These are phyloP conservation scores for Aspergillus carlsbadensis DNA, from an alignment of 495 filamentous ascomycete genomes.

Conservation along the genomic window DNA sequence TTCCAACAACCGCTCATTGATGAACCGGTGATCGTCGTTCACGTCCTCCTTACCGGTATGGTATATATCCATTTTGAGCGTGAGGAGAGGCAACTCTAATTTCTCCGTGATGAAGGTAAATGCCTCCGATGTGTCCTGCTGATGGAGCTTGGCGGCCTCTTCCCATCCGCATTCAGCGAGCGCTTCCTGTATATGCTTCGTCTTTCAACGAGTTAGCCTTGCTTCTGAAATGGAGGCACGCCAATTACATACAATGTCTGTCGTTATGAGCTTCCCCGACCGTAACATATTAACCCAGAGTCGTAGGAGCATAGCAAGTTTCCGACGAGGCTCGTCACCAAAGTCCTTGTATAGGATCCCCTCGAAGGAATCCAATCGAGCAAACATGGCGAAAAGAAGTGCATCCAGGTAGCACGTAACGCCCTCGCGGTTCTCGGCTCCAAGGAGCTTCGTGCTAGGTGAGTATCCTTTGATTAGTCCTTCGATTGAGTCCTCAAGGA, in stretches of 20 bases:
- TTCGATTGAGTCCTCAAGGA: slow-evolving; percentile 76
- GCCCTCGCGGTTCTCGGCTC: slow-evolving; percentile 79
- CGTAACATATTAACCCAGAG: slow-evolving; percentile 93
- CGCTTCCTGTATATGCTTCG: slow-evolving; percentile 75
- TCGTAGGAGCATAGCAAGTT: slow-evolving; percentile 69
- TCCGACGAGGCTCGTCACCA: slow-evolving; percentile 62
- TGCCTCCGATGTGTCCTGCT: slow-evolving; percentile 94
- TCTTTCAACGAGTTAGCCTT: slow-evolving; percentile 54
- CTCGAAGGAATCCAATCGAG: slow-evolving; percentile 84
- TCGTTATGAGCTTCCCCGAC: slow-evolving; percentile 78
- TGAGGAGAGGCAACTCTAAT: slow-evolving; percentile 82
- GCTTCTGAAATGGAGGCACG: background rate
- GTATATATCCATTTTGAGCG: slow-evolving; percentile 91
- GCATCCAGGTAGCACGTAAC: slow-evolving; percentile 93
- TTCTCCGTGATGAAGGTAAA: slow-evolving; percentile 92
- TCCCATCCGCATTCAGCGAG: slow-evolving; percentile 89
- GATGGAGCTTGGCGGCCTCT: slow-evolving; percentile 70
- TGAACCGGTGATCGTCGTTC: slow-evolving; percentile 86
- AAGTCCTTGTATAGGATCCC: slow-evolving; percentile 77
- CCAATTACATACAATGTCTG: slow-evolving; percentile 67
- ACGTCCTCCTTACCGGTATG: slow-evolving; percentile 82
- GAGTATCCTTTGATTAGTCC: slow-evolving; percentile 76
- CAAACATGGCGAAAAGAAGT: slow-evolving; percentile 96
- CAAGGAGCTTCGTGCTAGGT: slow-evolving; percentile 67
- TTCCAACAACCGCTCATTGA: slow-evolving; percentile 90